A percentile compares a stretch with the other conserved stretches of the same genome.
phyloP scores from a whole-genome alignment of 257 asterid species.

The Solanum acaule region DNA sequence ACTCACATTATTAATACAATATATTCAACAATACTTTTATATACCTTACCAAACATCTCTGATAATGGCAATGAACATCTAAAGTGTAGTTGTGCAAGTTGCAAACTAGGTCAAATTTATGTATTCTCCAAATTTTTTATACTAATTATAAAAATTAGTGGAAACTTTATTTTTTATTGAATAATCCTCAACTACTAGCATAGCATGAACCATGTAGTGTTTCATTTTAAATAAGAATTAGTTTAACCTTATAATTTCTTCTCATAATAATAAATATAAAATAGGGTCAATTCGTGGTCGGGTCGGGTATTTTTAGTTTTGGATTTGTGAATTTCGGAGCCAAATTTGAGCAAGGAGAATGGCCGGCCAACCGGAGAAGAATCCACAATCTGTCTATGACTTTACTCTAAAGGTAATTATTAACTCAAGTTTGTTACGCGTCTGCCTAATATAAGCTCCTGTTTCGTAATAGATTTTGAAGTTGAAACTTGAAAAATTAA shows the following conservation, averaged over 20 bases:
- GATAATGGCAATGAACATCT: too few species aligned
- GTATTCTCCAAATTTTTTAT: too few species aligned
- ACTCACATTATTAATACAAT: too few species aligned
- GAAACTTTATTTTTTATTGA: not conserved
- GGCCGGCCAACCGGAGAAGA: not conserved
- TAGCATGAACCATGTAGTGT: not conserved
- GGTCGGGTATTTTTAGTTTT: not conserved
- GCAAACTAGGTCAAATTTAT: too few species aligned
- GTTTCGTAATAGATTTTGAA: too few species aligned
- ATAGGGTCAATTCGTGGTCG: not conserved
- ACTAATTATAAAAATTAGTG: not conserved
- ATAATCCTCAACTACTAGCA: not conserved
- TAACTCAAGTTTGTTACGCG: not conserved
- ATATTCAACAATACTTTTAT: too few species aligned
- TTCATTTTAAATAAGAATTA: not conserved
- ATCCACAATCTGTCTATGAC: constrained; percentile 29
- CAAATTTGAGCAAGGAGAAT: not conserved
- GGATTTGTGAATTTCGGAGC: not conserved
- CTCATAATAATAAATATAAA: not conserved
- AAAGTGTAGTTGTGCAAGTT: too few species aligned
- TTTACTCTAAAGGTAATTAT: constrained; percentile 46
- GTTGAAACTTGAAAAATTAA: too few species aligned
- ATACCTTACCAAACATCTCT: too few species aligned
- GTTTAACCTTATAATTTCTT: not conserved
- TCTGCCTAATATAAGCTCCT: not conserved